Base-by-base conservation (phyloP, 1,139 yeast genomes). In the Saccharomyces hybrid region DNA sequence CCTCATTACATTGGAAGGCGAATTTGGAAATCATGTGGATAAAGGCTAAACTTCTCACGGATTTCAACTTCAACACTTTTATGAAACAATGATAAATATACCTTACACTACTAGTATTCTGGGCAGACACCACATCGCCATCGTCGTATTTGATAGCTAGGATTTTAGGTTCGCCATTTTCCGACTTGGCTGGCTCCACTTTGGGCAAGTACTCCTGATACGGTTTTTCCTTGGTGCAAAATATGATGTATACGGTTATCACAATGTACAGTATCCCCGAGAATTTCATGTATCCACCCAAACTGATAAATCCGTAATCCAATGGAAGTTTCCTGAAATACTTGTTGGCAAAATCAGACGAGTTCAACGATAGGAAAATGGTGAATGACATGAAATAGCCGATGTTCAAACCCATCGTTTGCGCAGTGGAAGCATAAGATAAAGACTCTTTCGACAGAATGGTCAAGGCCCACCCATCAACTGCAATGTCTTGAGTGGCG, bases 401-500 rank as follows among this genome's bases (percentile, higher is more conserved):
- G 3, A 93, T 79, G 71, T 93, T 93, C 57, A 93, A 78, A 0
- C 99, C 99, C 49, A 93, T 81, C 0, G 99, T 95, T 70, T 93
- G 99, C 0, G 99, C 99, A 0, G 99, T 93, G 4, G 96, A 88
- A 0, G 99, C 99, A 72, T 82, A 93, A n/a, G 95, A 84, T 56
- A 93, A 74, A 23, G 95, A 87, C 47, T 82, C 82, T 26, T 83
- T 84, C 16, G 91, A 83, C 53, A 93, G 75, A 52, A 93, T 82
- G 1, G 97, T 93, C 65, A 93, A 74, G 0, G 98, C 98, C 99
- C 99, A 93, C 5, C 99, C 99, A 71, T 93, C 99, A 14, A 93
- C 99, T 1, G 99, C 98, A 54, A 93, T 93, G 68, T 93, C 99
- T 70, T 93, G 99, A 0, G 99, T 93, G 2, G 99, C 98, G 73